Evolutionary conservation across 805 yeast genomes (phyloP), one percentile per base, ranked within the genome.

Genomic region (Cyberlindnera mississippiensis): DNA sequence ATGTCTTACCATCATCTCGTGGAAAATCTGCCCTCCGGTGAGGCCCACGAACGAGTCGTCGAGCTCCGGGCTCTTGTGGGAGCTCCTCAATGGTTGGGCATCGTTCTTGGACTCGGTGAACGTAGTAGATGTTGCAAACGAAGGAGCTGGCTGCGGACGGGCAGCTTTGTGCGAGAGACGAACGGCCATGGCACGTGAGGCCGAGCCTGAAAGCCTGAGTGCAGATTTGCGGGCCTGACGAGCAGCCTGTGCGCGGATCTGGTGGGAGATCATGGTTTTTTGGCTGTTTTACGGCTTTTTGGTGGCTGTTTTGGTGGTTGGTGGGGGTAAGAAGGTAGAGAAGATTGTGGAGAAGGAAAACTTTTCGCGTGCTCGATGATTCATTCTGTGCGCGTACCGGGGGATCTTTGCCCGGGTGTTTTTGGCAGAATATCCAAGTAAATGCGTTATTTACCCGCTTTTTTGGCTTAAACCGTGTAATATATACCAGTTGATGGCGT

Each of bases 1-100:
- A 63, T 93, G 96, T 63, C 97, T 80, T 49, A 80, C 73, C 98
- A 93, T 93, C 98, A 93, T 93, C 67, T 91, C 98, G 65, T 91
- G 97, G 72, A 93, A 93, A 49, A 93, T 90, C 68, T 93, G 93
- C 55, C 99, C 99, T 50, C 99, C 99, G n/a, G 96, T 83, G 55
- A 89, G 75, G 14, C 99, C 99, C 41, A 93, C 89, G 57, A 91
- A 81, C 5, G 96, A 85, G 57, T 84, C 90, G 57, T 85, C 95
- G 82, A 82, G 76, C 43, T 54, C 57, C 4, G 39, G 31, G 11
- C 33, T 34, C 12, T 37, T 45, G 17, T 35, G n/a, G n/a, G n/a
- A n/a, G n/a, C n/a, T 35, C 26, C 41, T 38, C 35, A 33, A 41
- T 11, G 46, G 35, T 27, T 46, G 40, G 14, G 37, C 35, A 20